Conservation (phyloP, 768 basidiomycete genomes). For the Lactarius evosmus region DNA sequence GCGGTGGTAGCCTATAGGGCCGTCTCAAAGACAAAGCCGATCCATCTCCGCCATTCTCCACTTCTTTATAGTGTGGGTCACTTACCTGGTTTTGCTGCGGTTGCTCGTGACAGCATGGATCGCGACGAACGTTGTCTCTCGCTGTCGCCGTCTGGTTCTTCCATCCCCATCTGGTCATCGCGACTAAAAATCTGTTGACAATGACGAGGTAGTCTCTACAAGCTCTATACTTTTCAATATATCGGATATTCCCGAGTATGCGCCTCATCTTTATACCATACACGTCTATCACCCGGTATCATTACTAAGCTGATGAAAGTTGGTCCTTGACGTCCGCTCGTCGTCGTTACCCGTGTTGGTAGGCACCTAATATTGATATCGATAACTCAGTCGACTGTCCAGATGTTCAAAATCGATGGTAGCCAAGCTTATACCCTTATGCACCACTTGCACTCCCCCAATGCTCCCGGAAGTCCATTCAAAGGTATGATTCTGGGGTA, state of each 20-base stretch:
- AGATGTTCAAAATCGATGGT: not conserved
- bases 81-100: not conserved
- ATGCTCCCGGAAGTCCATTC: not conserved
- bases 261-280: not conserved
- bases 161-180: not conserved
- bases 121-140: not conserved
- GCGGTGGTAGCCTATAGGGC: not conserved
- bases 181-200: not conserved
- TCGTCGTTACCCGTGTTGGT: not conserved
- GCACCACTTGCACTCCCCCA: no score
- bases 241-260: not conserved
- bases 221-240: not conserved
- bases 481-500: no score
- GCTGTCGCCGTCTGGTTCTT: not conserved
- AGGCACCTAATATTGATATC: not conserved
- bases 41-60: not conserved
- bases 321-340: not conserved
- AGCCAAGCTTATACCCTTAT: no score
- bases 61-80: not conserved
- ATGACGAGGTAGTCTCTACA: not conserved
- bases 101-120: not conserved
- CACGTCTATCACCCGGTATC: not conserved
- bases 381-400: not conserved
- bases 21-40: not conserved
- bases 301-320: not conserved